phyloP scores from a whole-genome alignment of 805 yeast species.

The Cyberlindnera japonica region DNA sequence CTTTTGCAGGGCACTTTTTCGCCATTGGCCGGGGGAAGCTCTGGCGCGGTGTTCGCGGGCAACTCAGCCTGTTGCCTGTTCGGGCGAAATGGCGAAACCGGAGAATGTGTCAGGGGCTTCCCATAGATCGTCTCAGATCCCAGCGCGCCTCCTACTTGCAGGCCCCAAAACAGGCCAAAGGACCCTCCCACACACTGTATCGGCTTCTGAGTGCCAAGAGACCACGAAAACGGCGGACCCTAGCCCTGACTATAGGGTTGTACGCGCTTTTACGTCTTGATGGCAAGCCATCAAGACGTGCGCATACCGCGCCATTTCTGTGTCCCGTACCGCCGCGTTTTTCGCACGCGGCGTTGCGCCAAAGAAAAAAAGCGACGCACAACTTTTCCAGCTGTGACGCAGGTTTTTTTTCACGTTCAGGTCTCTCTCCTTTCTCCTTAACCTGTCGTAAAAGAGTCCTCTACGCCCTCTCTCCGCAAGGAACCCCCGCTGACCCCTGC shows the following conservation, averaged over 20 bases:
- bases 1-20: too few relatives aligned
- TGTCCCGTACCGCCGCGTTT: background rate
- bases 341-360: conserved; percentile 15
- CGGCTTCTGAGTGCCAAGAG: too few relatives aligned
- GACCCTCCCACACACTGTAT: too few relatives aligned
- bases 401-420: conserved; percentile 10
- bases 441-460: conserved; percentile 2
- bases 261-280: background rate
- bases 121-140: too few relatives aligned
- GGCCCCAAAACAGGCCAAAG: too few relatives aligned
- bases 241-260: too few relatives aligned
- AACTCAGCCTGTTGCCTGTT: too few relatives aligned
- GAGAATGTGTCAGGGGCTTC: too few relatives aligned
- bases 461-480: conserved; percentile 10
- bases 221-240: background rate
- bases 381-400: conserved; percentile 3
- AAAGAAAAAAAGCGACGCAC: conserved; percentile 14
- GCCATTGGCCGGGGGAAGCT: too few relatives aligned
- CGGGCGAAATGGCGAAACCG: too few relatives aligned
- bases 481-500: conserved; percentile 2
- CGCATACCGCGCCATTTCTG: background rate
- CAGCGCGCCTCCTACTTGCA: too few relatives aligned
- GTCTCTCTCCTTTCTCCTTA: conserved; percentile 6
- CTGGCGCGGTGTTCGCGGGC: too few relatives aligned
- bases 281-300: background rate